These are phyloP conservation scores for Trichophyton benhamiae DNA, from an alignment of 2,329 filamentous ascomycete genomes.

Conservation along the genomic window DNA sequence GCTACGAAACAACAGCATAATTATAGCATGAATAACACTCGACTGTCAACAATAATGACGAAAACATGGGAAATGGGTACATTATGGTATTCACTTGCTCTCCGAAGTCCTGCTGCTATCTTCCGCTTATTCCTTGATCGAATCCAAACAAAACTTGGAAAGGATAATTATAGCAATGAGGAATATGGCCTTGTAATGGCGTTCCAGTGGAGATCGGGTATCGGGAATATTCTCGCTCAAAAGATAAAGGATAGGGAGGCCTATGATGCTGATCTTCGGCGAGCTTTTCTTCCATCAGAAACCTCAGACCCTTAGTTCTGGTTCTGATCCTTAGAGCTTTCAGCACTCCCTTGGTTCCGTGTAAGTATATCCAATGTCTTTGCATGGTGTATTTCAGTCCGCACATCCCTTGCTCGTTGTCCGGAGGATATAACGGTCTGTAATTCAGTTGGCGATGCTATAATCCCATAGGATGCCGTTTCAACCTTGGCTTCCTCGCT, in stretches of 20 bases:
- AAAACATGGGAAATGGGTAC: slow-evolving; percentile 2
- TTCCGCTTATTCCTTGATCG: slow-evolving; percentile 6
- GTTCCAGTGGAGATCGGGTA: slow-evolving; percentile 11
- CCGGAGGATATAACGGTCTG: too few species aligned
- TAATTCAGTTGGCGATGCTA: too few species aligned
- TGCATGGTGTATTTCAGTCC: too few species aligned
- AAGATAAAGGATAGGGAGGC: slow-evolving; percentile 13
- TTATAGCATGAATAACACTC: not conserved
- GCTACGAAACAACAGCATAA: not conserved
- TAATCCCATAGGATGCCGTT: too few species aligned
- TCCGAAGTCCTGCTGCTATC: slow-evolving; percentile 1
- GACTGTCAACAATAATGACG: slow-evolving; percentile 10
- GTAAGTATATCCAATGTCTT: too few species aligned
- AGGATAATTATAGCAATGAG: slow-evolving; percentile 3
- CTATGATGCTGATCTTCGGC: slow-evolving; percentile 8
- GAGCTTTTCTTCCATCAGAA: slow-evolving; percentile 7
- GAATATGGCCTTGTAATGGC: slow-evolving; percentile 12
- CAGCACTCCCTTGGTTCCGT: not conserved
- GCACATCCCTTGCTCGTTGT: too few species aligned
- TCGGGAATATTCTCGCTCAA: slow-evolving; percentile 7
- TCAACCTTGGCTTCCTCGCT: too few species aligned
- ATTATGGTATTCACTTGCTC: slow-evolving; percentile 8
- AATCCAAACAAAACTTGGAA: slow-evolving; percentile 5
- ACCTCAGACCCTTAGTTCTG: slow-evolving; percentile 5
- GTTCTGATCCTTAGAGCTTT: not conserved